Conservation (phyloP, 176 grass and related monocot species). For the Avena eriantha region DNA sequence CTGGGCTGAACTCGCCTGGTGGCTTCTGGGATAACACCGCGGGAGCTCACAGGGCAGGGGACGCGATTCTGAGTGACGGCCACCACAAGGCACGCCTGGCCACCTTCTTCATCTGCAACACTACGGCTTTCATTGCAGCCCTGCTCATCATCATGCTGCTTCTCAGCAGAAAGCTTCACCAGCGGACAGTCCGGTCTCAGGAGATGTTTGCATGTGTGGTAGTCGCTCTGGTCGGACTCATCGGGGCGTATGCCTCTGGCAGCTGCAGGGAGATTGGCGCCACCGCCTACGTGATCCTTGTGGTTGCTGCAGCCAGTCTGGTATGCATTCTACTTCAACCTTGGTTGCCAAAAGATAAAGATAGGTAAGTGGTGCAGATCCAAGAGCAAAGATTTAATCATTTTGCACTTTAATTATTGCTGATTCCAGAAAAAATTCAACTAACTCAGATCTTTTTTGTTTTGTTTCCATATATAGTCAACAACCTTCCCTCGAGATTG, state of each 20-base stretch:
- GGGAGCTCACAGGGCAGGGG: not conserved
- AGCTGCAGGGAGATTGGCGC: not conserved
- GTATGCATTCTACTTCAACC: not conserved
- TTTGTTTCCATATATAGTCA: too few relatives aligned
- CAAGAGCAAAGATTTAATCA: too few relatives aligned
- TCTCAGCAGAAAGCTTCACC: not conserved
- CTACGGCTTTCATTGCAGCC: slow-evolving; percentile 33
- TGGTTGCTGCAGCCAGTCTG: not conserved
- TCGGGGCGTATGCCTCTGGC: slow-evolving; percentile 18
- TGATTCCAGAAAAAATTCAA: too few relatives aligned
- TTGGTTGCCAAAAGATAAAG: too few relatives aligned
- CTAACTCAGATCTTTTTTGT: too few relatives aligned
- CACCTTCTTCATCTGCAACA: slow-evolving; percentile 39
- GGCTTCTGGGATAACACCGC: not conserved
- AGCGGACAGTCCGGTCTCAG: not conserved
- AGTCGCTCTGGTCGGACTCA: not conserved
- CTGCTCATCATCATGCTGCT: slow-evolving; percentile 37
- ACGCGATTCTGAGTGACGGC: not conserved
- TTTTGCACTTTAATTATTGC: too few relatives aligned
- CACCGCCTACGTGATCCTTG: not conserved
- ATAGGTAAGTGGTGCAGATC: too few relatives aligned
- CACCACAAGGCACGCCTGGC: not conserved
- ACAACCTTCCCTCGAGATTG: too few relatives aligned
- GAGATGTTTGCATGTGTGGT: not conserved
- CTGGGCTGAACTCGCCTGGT: slow-evolving; percentile 28